Evolutionary conservation across 805 yeast genomes (phyloP), one percentile per base, ranked within the genome.

Genomic region (Zygosaccharomyces bailii): DNA sequence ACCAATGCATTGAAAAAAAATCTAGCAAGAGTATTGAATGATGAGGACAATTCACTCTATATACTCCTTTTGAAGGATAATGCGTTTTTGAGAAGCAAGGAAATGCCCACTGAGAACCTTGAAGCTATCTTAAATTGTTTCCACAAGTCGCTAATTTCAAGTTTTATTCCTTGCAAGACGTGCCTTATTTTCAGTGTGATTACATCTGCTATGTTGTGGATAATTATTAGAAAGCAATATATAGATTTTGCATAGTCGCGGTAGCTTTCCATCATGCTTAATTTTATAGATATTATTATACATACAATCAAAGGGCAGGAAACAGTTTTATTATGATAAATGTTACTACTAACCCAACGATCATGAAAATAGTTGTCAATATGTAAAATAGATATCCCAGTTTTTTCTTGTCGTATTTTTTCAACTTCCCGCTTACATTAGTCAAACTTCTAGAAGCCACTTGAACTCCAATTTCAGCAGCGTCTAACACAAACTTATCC

Each of bases 391-490:
- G 14, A 49, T 58, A 50, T 16, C 70, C 55, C 43, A 60, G 44
- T 54, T 57, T 51, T 52, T 61, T 44, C 57, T 53, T 49, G 51
- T 63, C 60, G 53, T 68, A 48, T 50, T 60, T 50, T 49, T 62
- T 43, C 39, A 58, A 54, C 49, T 53, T 66, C 16, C 55, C 65
- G 40, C 60, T 67, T 31, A 57, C 56, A 53, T 50, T 51, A 14
- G 57, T 44, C n/a, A 71, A 40, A 45, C 69, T 67, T 24, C 48
- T 58, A 2, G 71, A 61, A 2, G 74, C 69, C 1, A 63, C 65
- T 32, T 67, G 68, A 4, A 71, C 49, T 7, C 74, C 74, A 10
- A 66, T 60, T 45, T 69, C 73, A 1, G 74, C 72, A 4, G 74
- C 73, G 16, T 64, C 61, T 8, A 71, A 34, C 1, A 68, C 65